Conservation (phyloP, 768 basidiomycete genomes). For the Gelatoporia subvermispora region DNA sequence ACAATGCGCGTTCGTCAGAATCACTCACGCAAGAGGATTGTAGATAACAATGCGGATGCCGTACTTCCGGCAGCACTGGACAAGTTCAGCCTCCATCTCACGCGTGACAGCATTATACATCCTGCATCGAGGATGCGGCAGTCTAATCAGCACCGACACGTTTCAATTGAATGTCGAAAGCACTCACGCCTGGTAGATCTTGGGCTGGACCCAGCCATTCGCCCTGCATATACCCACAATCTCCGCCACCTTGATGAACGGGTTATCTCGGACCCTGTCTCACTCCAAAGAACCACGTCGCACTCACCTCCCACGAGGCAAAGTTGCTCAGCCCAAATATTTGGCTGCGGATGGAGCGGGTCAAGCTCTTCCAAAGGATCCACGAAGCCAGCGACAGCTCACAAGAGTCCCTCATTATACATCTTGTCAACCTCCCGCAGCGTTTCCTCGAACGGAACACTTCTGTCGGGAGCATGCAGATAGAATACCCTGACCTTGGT, state of each 20-base stretch:
- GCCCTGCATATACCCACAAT: slow-evolving; percentile 51
- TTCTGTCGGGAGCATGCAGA: slow-evolving; percentile 57
- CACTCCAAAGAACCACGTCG: not conserved
- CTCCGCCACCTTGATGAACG: slow-evolving; percentile 42
- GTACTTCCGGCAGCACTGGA: slow-evolving; percentile 55
- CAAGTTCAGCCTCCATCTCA: slow-evolving; percentile 43
- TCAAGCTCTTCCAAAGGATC: not conserved
- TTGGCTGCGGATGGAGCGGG: slow-evolving; percentile 29
- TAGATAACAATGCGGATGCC: slow-evolving; percentile 53
- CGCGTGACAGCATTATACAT: slow-evolving; percentile 48
- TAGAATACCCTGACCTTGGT: slow-evolving; percentile 49
- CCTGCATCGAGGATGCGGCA: slow-evolving; percentile 11
- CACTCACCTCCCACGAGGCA: slow-evolving; percentile 47
- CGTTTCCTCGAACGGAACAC: slow-evolving; percentile 52
- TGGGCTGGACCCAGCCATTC: slow-evolving; percentile 50
- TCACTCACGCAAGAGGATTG: slow-evolving; percentile 45
- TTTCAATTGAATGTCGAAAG: slow-evolving; percentile 3
- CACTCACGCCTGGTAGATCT: slow-evolving; percentile 50
- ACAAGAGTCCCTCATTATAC: slow-evolving; percentile 56
- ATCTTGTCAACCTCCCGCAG: slow-evolving; percentile 48
- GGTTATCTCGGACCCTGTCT: too few species aligned
- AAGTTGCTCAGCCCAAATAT: slow-evolving; percentile 64
- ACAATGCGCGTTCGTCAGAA: not conserved
- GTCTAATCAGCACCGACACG: not conserved
- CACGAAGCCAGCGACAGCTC: slow-evolving; percentile 13